Evolutionary conservation across 73 alveolate genomes (phyloP), one percentile per base, ranked within the genome.

Genomic region (Paramecium bursaria): DNA sequence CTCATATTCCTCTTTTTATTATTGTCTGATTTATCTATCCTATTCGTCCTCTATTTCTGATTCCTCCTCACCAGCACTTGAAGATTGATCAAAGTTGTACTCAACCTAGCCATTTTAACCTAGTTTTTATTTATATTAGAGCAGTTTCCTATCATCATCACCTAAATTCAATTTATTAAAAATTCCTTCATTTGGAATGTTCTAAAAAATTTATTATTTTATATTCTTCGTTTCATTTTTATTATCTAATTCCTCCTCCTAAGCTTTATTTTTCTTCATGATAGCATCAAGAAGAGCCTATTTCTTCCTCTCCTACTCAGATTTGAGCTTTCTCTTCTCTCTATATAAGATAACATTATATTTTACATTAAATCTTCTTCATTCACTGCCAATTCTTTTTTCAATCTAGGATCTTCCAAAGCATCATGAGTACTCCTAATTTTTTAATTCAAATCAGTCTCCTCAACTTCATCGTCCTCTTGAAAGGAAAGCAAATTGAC

Each of bases 371-470:
- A 46, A 30, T 57, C 74, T 39, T 89, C 61, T 53, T 85, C 26
- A 13, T 60, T 30, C 1, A 51, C 46, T 19, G 75, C 88, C n/a
- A 3, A 26, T 26, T 74, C 74, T 30, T 82, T 54, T 3, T 85
- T 75, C 17, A 91, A 86, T 13, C 44, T 80, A 13, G 92, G 80
- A 52, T 91, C 95, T 39, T 91, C 57, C 0, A 91, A 74, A 22
- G 60, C 86, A 46, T 93, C 94, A 85, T 94, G 96, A 29, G 91
- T 49, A 60, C 75, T 48, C n/a, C 50, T 27, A 21, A 75, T 88
- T 50, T 85, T 74, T 47, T 76, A 80, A 48, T 31, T 80, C 11
- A n/a, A 23, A 19, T 48, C 92, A 30, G 74, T 92, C 21, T 91
- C 94, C 9, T 79, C 76, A 14, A 27, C 87, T 14, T 90, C 96